Evolutionary conservation across 768 basidiomycete species (phyloP), one percentile per base, ranked within the genome.

Genomic region (Chalciporus sphaerocephalus): DNA sequence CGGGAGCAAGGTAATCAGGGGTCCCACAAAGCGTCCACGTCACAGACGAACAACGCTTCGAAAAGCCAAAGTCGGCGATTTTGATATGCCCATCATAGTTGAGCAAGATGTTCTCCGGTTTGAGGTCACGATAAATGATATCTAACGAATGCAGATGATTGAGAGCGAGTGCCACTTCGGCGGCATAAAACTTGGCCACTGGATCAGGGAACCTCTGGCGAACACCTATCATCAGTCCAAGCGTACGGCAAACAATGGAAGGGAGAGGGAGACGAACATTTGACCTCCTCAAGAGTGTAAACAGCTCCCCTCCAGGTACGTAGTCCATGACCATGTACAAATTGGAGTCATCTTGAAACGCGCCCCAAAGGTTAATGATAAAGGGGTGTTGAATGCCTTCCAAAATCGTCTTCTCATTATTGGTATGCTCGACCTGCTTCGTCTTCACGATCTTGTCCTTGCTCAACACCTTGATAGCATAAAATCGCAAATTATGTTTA

Each of bases 241-340:
- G 21, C 62, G 44, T 27, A 62, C 40, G 34, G 34, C 44, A 51
- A 53, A 40, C 36, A 37, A 22, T 18, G 43, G n/a, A 57, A 36
- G 24, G 30, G 9, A 33, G 50, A 15, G 57, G 36, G 48, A 6
- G 11, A 72, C 82, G 54, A 35, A 92, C 92, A 62, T 89, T 91
- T 39, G 91, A 92, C 69, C 92, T 78, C 53, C 94, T 79, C 50
- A 97, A 68, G 43, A 97, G 80, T 12, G 92, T 93, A 66, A 98
- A 99, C 5, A 99, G 76, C 64, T 99, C 96, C 13, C 96, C 96
- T 7, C 96, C 96, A 4, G 93, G 90, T 3, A 92, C 92, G 65
- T 90, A 97, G 71, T 85, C 94, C 82, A 98, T 89, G 44, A 98
- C 87, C 91, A 99, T 95, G 73, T 97, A 99, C 12, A 98, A 76